Percentiles rank a stretch among this genome's conserved stretches.
Evolutionary conservation across 2,329 filamentous ascomycete species (phyloP).

Genomic region (Balansia obtecta): DNA sequence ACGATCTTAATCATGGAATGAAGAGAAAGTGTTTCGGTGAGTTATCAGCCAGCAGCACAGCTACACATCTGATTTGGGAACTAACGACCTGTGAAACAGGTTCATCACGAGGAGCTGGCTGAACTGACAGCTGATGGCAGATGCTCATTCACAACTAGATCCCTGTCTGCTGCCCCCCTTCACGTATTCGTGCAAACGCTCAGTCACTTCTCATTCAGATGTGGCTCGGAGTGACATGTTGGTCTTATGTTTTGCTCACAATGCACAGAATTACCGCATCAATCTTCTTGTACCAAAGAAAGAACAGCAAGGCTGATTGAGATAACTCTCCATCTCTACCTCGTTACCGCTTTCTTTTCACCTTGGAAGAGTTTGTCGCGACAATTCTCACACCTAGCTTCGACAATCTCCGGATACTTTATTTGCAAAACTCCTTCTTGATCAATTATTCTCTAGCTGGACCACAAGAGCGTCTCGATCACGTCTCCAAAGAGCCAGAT

Average conservation of each 20-base stretch:
- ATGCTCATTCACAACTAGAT: neutral
- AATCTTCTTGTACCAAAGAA: too few species aligned
- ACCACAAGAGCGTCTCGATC: neutral
- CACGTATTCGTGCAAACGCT: neutral
- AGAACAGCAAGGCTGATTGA: neutral
- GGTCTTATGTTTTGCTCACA: slow-evolving; percentile 4
- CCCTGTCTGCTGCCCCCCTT: neutral
- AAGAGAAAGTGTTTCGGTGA: neutral
- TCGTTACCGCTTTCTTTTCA: neutral
- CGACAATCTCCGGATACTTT: neutral
- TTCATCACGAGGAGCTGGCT: neutral
- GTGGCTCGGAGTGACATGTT: neutral
- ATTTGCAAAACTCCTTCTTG: neutral
- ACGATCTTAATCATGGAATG: too few species aligned
- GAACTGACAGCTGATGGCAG: slow-evolving; percentile 1
- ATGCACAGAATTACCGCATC: neutral
- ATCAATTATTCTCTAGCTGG: neutral
- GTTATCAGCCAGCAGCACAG: neutral
- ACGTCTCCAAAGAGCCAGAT: neutral
- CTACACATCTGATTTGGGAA: neutral
- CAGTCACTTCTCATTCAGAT: slow-evolving; percentile 1
- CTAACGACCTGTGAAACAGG: neutral
- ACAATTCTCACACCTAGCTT: neutral
- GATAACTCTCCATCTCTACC: neutral
- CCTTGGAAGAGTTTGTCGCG: neutral